Evolutionary conservation across 2,329 filamentous ascomycete genomes (phyloP), one percentile per base, ranked within the genome.

Genomic region (Colletotrichum tropicale): DNA sequence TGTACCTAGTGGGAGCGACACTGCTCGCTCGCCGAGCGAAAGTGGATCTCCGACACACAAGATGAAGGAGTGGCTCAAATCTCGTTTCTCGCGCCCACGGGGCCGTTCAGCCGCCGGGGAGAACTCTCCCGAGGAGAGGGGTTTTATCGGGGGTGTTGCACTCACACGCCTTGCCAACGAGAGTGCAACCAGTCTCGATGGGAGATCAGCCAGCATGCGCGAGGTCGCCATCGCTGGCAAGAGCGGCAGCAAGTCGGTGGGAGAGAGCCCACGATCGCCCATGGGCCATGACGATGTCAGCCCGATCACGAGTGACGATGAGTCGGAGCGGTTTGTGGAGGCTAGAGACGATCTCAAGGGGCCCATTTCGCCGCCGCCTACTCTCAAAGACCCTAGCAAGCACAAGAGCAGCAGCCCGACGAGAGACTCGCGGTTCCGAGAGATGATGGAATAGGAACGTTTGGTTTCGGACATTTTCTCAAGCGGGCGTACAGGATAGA

Each of bases 391-490:
- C 15, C 78, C 81, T 18, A 80, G 79, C 0, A 78, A 77, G 24
- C 81, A 83, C n/a, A 84, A 85, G 64, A 87, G 87, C 62, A 86
- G 86, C 67, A 92, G 90, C 81, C 90, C 91, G 1, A 87, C 84
- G 6, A 84, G 91, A 69, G 90, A 90, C 76, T 91, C 91, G 52
- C 89, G 86, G 78, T 93, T 93, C 78, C 86, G 85, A 64, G 92
- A 93, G 83, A 88, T 90, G 77, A 87, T 93, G 71, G 80, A 84
- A n/a, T 77, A 76, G 52, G 8, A n/a, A 16, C 3, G 7, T 21
- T 21, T n/a, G 15, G 16, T 16, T 38, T 16, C 24, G 8, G 21
- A 64, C 18, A 21, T 32, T 43, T 6, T 38, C 24, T 8, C 15
- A 26, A 36, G 32, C 61, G 13, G 61, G 61, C 58, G 58, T 34